phyloP scores from a whole-genome alignment of 2,329 filamentous ascomycete genomes.

The Ascochyta viciae-villosae region DNA sequence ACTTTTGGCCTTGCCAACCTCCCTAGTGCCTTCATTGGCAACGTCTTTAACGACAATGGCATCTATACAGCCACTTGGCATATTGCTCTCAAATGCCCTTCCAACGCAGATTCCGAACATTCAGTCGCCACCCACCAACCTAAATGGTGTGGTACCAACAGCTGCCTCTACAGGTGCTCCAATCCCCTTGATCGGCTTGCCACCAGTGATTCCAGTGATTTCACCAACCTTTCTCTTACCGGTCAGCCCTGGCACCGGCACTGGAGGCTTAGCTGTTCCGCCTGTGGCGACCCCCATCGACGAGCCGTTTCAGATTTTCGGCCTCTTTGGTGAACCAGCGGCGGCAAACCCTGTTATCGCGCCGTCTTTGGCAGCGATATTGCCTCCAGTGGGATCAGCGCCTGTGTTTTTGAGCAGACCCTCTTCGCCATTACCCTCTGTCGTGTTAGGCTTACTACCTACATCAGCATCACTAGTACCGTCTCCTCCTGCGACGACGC shows the following conservation, averaged over 20 bases:
- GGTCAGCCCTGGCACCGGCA: neutral
- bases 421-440: neutral
- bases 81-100: neutral
- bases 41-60: neutral
- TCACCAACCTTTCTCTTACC: neutral
- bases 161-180: neutral
- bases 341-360: neutral
- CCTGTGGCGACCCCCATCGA: neutral
- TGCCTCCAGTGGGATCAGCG: neutral
- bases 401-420: neutral
- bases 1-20: neutral
- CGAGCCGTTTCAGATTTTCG: neutral
- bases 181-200: neutral
- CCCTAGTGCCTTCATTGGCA: neutral
- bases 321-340: neutral
- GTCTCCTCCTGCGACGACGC: neutral
- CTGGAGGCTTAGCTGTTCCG: neutral
- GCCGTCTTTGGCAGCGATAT: neutral
- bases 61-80: neutral
- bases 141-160: neutral
- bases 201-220: neutral
- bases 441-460: neutral
- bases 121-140: neutral
- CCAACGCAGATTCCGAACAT: neutral
- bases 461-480: neutral